Percentiles rank a stretch among this genome's conserved stretches.
These are phyloP conservation scores for Didymella segeticola DNA, from an alignment of 2,329 filamentous ascomycete species.

Conservation along the genomic window DNA sequence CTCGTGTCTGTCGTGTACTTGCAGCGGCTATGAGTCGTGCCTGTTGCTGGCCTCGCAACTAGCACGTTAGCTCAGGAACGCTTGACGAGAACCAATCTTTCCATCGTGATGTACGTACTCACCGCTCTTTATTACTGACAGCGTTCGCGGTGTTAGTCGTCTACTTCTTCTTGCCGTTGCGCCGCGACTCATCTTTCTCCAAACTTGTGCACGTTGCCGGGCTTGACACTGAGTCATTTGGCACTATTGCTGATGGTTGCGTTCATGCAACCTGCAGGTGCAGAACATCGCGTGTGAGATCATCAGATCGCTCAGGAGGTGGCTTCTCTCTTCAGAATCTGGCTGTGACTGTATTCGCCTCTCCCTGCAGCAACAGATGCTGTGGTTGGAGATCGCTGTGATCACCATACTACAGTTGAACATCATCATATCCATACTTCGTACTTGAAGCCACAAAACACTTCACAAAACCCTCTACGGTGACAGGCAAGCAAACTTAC, in stretches of 20 bases:
- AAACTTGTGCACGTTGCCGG: not conserved
- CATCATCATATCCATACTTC: not conserved
- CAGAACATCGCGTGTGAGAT: constrained; percentile 1
- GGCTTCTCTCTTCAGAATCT: not conserved
- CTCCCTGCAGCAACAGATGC: not conserved
- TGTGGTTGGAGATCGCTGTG: not conserved
- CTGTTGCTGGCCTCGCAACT: constrained; percentile 6
- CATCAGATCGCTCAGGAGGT: not conserved
- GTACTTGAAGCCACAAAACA: not conserved
- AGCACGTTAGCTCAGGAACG: constrained; percentile 9
- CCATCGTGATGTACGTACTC: not conserved
- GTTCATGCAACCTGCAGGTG: constrained; percentile 19
- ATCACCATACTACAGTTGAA: not conserved
- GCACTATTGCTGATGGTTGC: constrained; percentile 9
- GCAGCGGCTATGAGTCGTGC: constrained; percentile 9
- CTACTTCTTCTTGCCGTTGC: not conserved
- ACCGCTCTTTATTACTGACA: constrained; percentile 11
- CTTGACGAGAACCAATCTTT: not conserved
- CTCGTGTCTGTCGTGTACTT: not conserved
- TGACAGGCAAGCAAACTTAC: not conserved
- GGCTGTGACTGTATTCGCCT: not conserved
- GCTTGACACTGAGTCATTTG: constrained; percentile 7
- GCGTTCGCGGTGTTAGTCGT: not conserved
- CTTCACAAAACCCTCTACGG: not conserved
- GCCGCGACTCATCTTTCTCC: not conserved